These are phyloP conservation scores for Sporothrix brasiliensis DNA, from an alignment of 2,329 filamentous ascomycete species.

Conservation along the genomic window DNA sequence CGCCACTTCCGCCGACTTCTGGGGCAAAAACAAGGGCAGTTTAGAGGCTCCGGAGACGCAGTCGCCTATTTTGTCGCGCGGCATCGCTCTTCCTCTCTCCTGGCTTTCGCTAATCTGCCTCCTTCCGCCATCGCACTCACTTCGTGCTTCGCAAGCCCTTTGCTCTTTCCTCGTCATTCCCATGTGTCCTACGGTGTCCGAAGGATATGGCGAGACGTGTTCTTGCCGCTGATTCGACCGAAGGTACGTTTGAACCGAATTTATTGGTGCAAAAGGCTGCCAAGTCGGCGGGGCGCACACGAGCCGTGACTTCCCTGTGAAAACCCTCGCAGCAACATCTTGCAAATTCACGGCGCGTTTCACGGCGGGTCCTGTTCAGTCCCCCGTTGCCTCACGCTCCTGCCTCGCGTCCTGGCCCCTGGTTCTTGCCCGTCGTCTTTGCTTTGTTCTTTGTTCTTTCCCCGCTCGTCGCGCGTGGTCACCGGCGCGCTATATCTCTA, in stretches of 20 bases:
- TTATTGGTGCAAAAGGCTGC: constrained; percentile 3
- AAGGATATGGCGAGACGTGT: constrained; percentile 23
- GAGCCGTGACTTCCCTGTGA: constrained; percentile 8
- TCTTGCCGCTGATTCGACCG: constrained; percentile 22
- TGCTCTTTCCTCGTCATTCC: not conserved
- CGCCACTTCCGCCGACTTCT: constrained; percentile 1
- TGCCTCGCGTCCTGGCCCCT: not conserved
- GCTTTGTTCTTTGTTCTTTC: not conserved
- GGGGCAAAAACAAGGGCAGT: constrained; percentile 1
- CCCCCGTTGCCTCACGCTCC: not conserved
- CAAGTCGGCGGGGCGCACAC: not conserved
- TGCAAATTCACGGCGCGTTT: constrained; percentile 17
- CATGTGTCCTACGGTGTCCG: not conserved
- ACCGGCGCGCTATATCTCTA: not conserved
- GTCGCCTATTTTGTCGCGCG: constrained; percentile 14
- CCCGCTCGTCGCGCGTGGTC: not conserved
- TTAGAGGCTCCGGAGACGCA: not conserved
- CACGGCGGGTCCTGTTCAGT: not conserved
- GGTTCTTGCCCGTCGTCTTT: not conserved
- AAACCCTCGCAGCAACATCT: constrained; percentile 1
- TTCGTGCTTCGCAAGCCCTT: not conserved
- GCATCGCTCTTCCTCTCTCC: constrained; percentile 6
- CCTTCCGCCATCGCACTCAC: not conserved
- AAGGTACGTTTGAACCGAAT: constrained; percentile 21
- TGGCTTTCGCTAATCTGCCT: not conserved